phyloP scores from a whole-genome alignment of 139 green algal species.

The Chlorella sp. region DNA sequence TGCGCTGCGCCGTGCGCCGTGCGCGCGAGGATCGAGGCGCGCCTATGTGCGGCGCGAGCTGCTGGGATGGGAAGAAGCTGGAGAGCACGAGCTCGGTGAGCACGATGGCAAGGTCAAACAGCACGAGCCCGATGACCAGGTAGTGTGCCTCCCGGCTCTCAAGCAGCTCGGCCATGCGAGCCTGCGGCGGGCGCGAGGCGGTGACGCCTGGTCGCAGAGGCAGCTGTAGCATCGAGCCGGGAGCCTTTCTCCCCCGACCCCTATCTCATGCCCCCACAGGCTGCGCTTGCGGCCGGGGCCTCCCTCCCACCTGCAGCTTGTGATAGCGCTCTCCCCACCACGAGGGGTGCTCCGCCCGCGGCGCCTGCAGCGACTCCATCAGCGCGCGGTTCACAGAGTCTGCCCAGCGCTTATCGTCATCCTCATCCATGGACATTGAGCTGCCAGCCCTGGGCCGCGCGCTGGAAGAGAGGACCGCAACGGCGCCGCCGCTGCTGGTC shows the following conservation, averaged over 20 bases:
- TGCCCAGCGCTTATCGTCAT: constrained; percentile 6
- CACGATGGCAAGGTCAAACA: constrained; percentile 24
- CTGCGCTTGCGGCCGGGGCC: too few relatives aligned
- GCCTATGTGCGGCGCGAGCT: constrained; percentile 15
- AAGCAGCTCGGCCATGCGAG: constrained; percentile 15
- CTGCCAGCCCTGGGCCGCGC: too few relatives aligned
- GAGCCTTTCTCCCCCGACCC: too few relatives aligned
- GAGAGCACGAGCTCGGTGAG: constrained; percentile 21
- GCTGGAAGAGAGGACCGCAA: too few relatives aligned
- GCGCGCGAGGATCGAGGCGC: background rate
- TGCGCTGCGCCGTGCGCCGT: too few relatives aligned
- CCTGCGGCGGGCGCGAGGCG: background rate
- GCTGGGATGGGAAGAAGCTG: constrained; percentile 7
- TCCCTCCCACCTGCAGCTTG: constrained; percentile 6
- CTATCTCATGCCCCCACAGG: too few relatives aligned
- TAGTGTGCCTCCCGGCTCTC: constrained; percentile 9
- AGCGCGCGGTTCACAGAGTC: constrained; percentile 10
- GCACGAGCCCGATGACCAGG: constrained; percentile 13
- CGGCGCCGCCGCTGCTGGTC: too few relatives aligned
- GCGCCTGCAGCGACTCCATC: constrained; percentile 13
- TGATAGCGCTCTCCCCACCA: constrained; percentile 18
- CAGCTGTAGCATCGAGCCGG: background rate
- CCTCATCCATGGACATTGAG: too few relatives aligned
- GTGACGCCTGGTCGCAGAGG: background rate
- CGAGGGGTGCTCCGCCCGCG: background rate